phyloP scores from a whole-genome alignment of 2,329 filamentous ascomycete genomes.

The Fusarium longipes region DNA sequence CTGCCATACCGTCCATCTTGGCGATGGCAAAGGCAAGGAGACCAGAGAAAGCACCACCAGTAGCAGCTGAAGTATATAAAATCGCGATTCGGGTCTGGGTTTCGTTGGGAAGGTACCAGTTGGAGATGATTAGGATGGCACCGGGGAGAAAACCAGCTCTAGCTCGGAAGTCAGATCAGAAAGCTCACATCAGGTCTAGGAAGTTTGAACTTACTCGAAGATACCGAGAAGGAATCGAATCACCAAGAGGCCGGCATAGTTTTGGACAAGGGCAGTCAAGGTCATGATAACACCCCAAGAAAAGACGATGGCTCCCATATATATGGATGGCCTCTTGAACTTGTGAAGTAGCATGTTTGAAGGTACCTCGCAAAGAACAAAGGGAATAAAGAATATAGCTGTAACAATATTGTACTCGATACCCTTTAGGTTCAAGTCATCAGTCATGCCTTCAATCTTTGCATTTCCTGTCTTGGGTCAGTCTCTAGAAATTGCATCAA shows the following conservation, averaged over 20 bases:
- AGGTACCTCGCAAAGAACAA: constrained; percentile 22
- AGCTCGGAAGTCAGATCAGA: accelerated
- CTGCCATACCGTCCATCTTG: constrained; percentile 27
- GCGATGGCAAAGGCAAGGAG: constrained; percentile 28
- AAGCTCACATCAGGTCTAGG: accelerated
- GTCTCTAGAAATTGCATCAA: accelerated
- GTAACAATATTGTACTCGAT: constrained; percentile 68
- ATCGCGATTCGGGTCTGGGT: constrained; percentile 27
- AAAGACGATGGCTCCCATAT: constrained; percentile 22
- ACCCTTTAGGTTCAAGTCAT: constrained; percentile 35
- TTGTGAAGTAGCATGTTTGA: constrained; percentile 25
- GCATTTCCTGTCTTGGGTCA: constrained; percentile 39
- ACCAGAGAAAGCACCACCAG: constrained; percentile 48
- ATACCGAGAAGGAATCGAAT: constrained; percentile 19
- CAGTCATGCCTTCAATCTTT: constrained; percentile 45
- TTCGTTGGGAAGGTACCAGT: constrained; percentile 32
- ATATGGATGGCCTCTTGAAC: constrained; percentile 12
- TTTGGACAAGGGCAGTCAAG: constrained; percentile 4
- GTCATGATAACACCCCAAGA: constrained; percentile 21
- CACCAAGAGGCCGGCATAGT: constrained; percentile 14
- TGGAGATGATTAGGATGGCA: constrained; percentile 24
- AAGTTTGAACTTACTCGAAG: constrained; percentile 18
- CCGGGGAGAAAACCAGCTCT: constrained; percentile 20
- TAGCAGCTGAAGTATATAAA: constrained; percentile 32
- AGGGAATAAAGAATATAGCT: constrained; percentile 48